Evolutionary conservation across 164 flowering plant genomes (phyloP), one percentile per base, ranked within the genome.

Genomic region (Aristolochia californica): DNA sequence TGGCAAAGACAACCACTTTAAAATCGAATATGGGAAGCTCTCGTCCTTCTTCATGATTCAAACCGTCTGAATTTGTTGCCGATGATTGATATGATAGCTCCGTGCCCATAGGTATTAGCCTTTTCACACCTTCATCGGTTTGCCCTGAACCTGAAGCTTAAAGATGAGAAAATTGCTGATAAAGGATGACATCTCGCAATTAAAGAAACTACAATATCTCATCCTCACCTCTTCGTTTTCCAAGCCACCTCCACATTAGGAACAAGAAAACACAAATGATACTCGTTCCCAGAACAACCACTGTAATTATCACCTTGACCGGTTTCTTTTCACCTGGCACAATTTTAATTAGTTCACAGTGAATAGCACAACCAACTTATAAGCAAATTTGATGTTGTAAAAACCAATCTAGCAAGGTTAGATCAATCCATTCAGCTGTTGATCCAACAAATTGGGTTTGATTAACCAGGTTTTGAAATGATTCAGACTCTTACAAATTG

Each of bases 1-100:
- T 70, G 4, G 66, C 69, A 5, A 10, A 22, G 21, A 45, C 53
- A 11, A 70, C 18, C 4, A n/a, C 45, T 16, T 53, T 12, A 55
- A 66, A 58, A 25, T 55, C 16, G 45, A 61, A 64, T 0, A 59
- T 43, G 18, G 13, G 18, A 47, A 47, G 22, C 50, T 47, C 50
- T 2, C 9, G 18, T 47, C 50, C 22, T 47, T 47, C 50, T 5
- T 20, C 50, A 1, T 17, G 18, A 5, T 5, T n/a, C 40, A 34
- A 7, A 8, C 10, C 1, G 10, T 2, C 4, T 34, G 9, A 9
- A 34, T 34, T 8, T 34, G 0, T 34, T 34, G 5, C 40, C 40
- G 10, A 1, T 9, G 10, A 34, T 2, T 34, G 1, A 34, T 34
- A 9, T 9, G 7, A 7, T 34, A 34, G 7, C 40, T 34, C 40